phyloP scores from a whole-genome alignment of 73 alveolate genomes.

The Paramecium pentaurelia region DNA sequence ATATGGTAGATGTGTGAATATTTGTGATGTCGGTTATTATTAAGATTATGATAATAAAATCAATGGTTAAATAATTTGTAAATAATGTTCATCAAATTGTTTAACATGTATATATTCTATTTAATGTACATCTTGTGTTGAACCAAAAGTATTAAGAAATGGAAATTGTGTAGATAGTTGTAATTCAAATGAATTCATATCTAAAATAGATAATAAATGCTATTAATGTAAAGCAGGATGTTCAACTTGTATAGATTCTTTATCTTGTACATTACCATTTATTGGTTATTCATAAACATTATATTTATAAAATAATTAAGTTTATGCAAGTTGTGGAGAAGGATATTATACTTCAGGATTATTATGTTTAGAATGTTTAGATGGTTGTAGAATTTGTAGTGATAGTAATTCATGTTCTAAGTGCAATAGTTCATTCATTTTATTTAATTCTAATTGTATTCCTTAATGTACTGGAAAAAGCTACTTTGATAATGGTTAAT shows the following conservation, averaged over 20 bases:
- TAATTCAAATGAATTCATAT: neutral
- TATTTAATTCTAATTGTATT: neutral
- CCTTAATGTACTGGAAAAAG: neutral
- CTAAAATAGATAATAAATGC: neutral
- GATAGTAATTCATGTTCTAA: neutral
- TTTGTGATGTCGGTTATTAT: neutral
- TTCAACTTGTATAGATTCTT: neutral
- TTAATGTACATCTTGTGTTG: neutral
- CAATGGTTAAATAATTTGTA: neutral
- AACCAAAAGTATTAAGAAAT: neutral
- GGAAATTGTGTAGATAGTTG: neutral
- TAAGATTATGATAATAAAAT: neutral
- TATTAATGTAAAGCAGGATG: neutral
- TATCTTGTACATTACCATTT: neutral
- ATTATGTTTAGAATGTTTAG: neutral
- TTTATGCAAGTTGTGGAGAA: neutral
- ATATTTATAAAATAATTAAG: neutral
- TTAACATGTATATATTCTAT: neutral
- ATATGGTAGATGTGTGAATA: neutral
- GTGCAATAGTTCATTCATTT: neutral
- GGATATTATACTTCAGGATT: neutral
- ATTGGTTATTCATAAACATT: neutral
- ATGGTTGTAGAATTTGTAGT: neutral
- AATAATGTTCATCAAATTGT: neutral
- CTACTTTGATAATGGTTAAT: neutral